Conservation (phyloP, 2,329 filamentous ascomycete genomes). For the Cucurbitaria berberidis region DNA sequence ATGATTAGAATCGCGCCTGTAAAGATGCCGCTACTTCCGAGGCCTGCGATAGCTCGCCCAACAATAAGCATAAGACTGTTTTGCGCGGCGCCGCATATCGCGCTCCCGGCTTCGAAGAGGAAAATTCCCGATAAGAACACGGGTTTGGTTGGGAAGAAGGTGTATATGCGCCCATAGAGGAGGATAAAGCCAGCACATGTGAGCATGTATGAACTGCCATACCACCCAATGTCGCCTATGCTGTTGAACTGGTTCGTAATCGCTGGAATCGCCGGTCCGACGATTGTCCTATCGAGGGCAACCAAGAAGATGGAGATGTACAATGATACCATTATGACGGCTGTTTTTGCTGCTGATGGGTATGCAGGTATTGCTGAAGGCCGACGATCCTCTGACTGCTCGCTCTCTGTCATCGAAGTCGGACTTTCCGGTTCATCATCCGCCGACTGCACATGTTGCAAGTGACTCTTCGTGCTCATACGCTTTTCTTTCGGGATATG, state of each 20-base stretch:
- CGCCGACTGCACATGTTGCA: conserved; percentile 12
- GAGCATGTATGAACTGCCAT: conserved; percentile 49
- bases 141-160: conserved; percentile 57
- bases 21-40: conserved; percentile 41
- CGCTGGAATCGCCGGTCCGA: conserved; percentile 53
- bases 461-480: conserved; percentile 14
- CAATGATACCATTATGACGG: conserved; percentile 38
- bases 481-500: conserved; percentile 8
- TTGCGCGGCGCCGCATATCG: conserved; percentile 58
- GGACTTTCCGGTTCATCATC: conserved; percentile 6
- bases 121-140: conserved; percentile 57
- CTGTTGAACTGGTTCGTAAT: conserved; percentile 55
- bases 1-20: conserved; percentile 44
- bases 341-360: conserved; percentile 32
- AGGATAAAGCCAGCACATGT: conserved; percentile 51
- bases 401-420: background rate
- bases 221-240: conserved; percentile 54
- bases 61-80: conserved; percentile 38
- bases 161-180: conserved; percentile 55
- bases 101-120: conserved; percentile 58
- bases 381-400: background rate
- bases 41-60: conserved; percentile 39
- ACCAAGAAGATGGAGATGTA: conserved; percentile 45
- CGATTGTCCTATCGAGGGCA: conserved; percentile 52
- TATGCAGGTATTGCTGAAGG: conserved; percentile 13